A percentile compares a stretch with the other conserved stretches of the same genome.
Evolutionary conservation across 352 stramenopile species (phyloP).

Genomic region (Phytophthora tubulina): DNA sequence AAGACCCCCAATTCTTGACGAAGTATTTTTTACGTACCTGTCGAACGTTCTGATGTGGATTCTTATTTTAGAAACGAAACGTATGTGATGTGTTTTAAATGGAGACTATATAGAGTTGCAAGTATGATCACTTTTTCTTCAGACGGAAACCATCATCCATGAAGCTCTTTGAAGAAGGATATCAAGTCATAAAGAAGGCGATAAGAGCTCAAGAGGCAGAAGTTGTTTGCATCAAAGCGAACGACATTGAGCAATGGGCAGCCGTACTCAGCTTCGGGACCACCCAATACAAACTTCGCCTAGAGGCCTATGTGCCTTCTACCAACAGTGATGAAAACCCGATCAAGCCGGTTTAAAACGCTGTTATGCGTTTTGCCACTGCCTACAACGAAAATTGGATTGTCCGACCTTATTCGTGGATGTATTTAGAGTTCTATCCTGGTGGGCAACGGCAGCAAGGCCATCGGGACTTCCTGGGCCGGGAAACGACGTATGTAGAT

Average conservation of each 20-base stretch:
- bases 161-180: neutral
- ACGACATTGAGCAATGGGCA: neutral
- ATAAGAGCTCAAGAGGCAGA: neutral
- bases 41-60: too few species aligned
- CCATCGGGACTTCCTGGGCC: neutral
- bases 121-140: too few species aligned
- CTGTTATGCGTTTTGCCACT: too few species aligned
- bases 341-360: neutral
- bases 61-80: too few species aligned
- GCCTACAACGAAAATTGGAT: too few species aligned
- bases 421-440: too few species aligned
- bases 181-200: neutral
- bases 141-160: neutral
- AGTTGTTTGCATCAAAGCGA: neutral
- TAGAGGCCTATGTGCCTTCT: neutral
- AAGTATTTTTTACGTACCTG: too few species aligned
- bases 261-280: neutral
- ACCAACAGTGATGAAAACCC: neutral
- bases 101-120: too few species aligned
- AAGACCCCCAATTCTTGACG: too few species aligned
- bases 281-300: neutral
- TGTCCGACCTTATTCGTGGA: too few species aligned
- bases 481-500: neutral
- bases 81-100: too few species aligned
- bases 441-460: neutral